A percentile compares a stretch with the other conserved stretches of the same genome.
Conservation (phyloP, 2,329 filamentous ascomycete genomes). For the Ophiognomonia clavigignenti-juglandacearum region DNA sequence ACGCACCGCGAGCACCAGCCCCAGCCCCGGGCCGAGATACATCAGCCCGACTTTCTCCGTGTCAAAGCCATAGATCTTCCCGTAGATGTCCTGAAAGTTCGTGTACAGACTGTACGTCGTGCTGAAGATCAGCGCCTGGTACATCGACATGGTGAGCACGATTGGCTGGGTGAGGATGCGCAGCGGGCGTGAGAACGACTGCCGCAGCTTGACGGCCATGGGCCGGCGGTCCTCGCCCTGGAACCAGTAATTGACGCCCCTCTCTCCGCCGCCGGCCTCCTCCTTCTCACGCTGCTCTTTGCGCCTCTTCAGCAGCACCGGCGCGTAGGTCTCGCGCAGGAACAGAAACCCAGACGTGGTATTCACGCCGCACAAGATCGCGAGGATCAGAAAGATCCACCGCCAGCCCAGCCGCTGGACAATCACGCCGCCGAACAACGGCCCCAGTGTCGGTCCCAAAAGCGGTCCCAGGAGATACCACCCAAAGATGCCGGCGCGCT, state of each 20-base stretch:
- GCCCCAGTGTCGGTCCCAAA: conserved; percentile 10
- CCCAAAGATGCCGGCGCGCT: conserved; percentile 9
- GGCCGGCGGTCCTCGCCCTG: conserved; percentile 5
- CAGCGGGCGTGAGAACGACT: conserved; percentile 5
- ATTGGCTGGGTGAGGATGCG: conserved; percentile 12
- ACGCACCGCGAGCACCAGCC: conserved; percentile 7
- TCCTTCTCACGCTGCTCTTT: background rate
- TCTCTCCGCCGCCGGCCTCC: too few relatives aligned
- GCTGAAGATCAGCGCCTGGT: conserved; percentile 10
- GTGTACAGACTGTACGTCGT: conserved; percentile 11
- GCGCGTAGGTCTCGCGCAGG: conserved; percentile 7
- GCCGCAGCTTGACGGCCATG: conserved; percentile 2
- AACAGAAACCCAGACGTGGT: conserved; percentile 5
- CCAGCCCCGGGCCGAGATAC: conserved; percentile 8
- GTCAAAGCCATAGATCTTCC: conserved; percentile 8
- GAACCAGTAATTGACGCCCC: background rate
- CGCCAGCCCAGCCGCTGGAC: conserved; percentile 10
- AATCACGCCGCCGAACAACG: conserved; percentile 9
- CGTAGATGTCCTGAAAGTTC: conserved; percentile 11
- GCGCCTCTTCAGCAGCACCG: conserved; percentile 2
- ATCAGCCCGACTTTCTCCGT: conserved; percentile 10
- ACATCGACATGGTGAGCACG: conserved; percentile 9
- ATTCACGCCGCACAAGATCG: conserved; percentile 9
- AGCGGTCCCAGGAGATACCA: conserved; percentile 13
- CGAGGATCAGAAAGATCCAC: conserved; percentile 10